These are phyloP conservation scores for Kazachstania taianensis DNA, from an alignment of 805 yeast species.

Conservation along the genomic window DNA sequence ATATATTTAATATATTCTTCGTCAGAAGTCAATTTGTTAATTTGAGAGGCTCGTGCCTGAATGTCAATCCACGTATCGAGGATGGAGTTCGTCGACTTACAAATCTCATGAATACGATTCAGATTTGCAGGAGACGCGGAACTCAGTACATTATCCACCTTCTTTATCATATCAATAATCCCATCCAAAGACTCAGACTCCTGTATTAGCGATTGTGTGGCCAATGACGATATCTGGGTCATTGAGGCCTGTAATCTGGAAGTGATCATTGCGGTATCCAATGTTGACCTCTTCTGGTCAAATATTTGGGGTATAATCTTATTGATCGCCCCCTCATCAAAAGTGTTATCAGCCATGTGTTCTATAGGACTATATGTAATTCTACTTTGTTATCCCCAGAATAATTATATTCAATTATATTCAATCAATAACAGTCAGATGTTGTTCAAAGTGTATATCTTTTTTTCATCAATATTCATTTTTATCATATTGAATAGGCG, in stretches of 20 bases:
- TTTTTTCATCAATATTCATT: no score
- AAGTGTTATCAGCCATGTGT: conserved; percentile 4
- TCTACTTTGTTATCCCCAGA: conserved; percentile 1
- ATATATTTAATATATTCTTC: conserved; percentile 30
- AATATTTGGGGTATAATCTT: conserved; percentile 27
- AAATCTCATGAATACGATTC: conserved; percentile 30
- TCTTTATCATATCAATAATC: conserved; percentile 22
- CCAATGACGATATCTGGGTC: conserved; percentile 7
- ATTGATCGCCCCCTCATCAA: conserved; percentile 19
- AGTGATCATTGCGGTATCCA: conserved; percentile 8
- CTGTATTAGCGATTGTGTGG: conserved; percentile 23
- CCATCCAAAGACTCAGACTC: conserved; percentile 25
- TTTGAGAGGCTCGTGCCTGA: conserved; percentile 50
- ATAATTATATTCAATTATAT: no score
- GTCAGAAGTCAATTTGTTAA: conserved; percentile 38
- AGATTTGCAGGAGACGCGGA: conserved; percentile 22
- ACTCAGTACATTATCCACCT: conserved; percentile 15
- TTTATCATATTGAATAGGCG: no score
- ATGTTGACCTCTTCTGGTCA: conserved; percentile 23
- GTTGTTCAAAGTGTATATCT: no score
- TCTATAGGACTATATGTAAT: background rate
- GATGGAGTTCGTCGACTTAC: conserved; percentile 39
- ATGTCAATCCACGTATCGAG: conserved; percentile 53
- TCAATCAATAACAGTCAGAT: no score
- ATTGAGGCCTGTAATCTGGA: conserved; percentile 2